A percentile compares a stretch with the other conserved stretches of the same genome.
Evolutionary conservation across 352 stramenopile genomes (phyloP).

Genomic region (Phytopythium delawarense): DNA sequence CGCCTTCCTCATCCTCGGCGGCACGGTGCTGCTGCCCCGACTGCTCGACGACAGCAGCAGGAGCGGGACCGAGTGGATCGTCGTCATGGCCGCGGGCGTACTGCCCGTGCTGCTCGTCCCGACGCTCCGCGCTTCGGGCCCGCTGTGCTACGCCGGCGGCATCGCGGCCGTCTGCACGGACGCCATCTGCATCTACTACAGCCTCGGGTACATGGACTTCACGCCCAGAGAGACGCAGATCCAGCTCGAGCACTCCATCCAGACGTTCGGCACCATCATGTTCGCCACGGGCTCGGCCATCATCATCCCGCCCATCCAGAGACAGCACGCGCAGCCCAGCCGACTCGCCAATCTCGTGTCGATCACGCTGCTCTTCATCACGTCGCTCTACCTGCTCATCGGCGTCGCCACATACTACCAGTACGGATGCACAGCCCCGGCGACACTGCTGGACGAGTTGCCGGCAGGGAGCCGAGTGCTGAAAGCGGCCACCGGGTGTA

Average conservation of each 20-base stretch:
- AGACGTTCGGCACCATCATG: slow-evolving; percentile 70
- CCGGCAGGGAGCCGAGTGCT: slow-evolving; percentile 25
- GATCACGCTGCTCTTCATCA: slow-evolving; percentile 67
- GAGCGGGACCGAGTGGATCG: slow-evolving; percentile 56
- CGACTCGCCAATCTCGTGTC: slow-evolving; percentile 55
- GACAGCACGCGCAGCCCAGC: slow-evolving; percentile 44
- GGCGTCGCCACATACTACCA: slow-evolving; percentile 67
- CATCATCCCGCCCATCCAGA: slow-evolving; percentile 61
- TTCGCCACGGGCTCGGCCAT: slow-evolving; percentile 64
- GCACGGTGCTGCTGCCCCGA: slow-evolving; percentile 53
- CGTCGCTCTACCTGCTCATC: slow-evolving; percentile 65
- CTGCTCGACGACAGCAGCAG: slow-evolving; percentile 29
- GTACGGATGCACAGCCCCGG: slow-evolving; percentile 58
- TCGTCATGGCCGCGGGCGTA: slow-evolving; percentile 43
- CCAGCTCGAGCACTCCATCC: slow-evolving; percentile 27
- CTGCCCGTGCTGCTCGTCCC: slow-evolving; percentile 62
- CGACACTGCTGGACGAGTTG: slow-evolving; percentile 53
- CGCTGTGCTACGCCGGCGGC: slow-evolving; percentile 46
- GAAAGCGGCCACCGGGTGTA: slow-evolving; percentile 31
- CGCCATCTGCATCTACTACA: slow-evolving; percentile 48
- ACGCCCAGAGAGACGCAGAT: slow-evolving; percentile 53
- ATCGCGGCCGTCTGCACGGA: slow-evolving; percentile 47
- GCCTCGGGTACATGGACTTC: slow-evolving; percentile 27
- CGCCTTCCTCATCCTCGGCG: slow-evolving; percentile 64
- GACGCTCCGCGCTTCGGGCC: slow-evolving; percentile 42